Base-by-base conservation (phyloP, 1,284 basidiomycete genomes). In the Ganoderma sinense region DNA sequence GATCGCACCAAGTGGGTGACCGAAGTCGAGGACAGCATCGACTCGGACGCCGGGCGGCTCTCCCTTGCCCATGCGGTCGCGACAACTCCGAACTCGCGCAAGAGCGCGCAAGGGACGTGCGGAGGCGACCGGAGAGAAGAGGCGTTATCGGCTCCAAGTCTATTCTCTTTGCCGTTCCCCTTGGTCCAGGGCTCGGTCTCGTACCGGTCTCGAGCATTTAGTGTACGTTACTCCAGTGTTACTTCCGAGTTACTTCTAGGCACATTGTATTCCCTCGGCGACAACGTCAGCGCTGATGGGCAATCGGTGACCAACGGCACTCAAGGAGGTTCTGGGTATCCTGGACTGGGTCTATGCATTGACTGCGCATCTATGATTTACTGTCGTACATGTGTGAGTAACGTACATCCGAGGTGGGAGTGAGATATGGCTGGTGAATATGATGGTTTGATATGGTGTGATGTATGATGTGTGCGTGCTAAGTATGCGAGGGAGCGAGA, bases 371-470 rank as follows among this genome's bases (percentile, higher is more conserved):
- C 70, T 73, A 73, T 55, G 59, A 60, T 65, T 67, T 70, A 70
- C 72, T 66, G 72, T 68, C 55, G 59, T 73, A 73, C 72, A 73
- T 73, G 72, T 51, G 53, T 26, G 33, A 33, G 8, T 71, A 69
- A 31, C 68, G 70, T 73, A 73, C 72, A 73, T 70, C 70, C 72
- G 55, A 60, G 58, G 67, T 48, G 61, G 64, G 23, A 55, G 48
- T 60, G 65, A 60, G 59, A 61, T 58, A 58, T 45, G 53, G 23
- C 10, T 62, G 51, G 41, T 60, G 59, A 64, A 65, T 65, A 58
- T 45, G 55, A 48, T 67, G 56, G 14, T 40, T 62, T 20, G 67
- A 61, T 62, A 69, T 59, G 71, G 36, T 66, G 59, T 59, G 53
- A 66, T 53, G 45, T 65, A 51, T 63, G 55, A 36, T 36, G 61